Evolutionary conservation across 1,284 basidiomycete species (phyloP).

Genomic region (Ceratobasidium theobromae): DNA sequence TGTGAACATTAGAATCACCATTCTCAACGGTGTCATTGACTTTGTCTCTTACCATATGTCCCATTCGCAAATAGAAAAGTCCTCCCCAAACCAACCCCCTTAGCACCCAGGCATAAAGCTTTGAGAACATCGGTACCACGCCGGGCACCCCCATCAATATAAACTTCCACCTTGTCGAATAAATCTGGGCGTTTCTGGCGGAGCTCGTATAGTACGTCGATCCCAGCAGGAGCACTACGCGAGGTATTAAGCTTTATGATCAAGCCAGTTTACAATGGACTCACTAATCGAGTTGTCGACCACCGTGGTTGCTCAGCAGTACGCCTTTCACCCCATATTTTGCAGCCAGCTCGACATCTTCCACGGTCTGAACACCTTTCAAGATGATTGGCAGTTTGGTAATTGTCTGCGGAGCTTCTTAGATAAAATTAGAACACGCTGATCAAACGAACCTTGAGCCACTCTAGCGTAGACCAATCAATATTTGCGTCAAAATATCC

Average conservation of each 20-base stretch:
- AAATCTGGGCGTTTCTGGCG: slow-evolving; percentile 48
- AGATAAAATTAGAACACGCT: background rate
- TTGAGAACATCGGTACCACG: slow-evolving; percentile 57
- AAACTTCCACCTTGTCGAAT: slow-evolving; percentile 52
- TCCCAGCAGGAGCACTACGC: slow-evolving; percentile 44
- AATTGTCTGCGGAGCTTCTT: slow-evolving; percentile 38
- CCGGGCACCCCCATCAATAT: slow-evolving; percentile 55
- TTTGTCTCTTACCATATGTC: slow-evolving; percentile 44
- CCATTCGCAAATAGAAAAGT: slow-evolving; percentile 54
- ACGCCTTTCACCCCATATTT: slow-evolving; percentile 53
- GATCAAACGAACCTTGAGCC: slow-evolving; percentile 36
- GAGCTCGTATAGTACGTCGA: slow-evolving; percentile 49
- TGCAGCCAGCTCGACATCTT: slow-evolving; percentile 49
- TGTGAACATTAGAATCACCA: no score
- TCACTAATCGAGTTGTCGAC: slow-evolving; percentile 46
- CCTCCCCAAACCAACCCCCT: slow-evolving; percentile 55
- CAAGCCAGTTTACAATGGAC: slow-evolving; percentile 2
- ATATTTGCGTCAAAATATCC: slow-evolving; percentile 37
- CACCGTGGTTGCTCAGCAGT: slow-evolving; percentile 52
- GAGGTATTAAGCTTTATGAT: background rate
- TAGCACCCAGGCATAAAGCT: slow-evolving; percentile 56
- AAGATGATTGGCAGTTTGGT: slow-evolving; percentile 50
- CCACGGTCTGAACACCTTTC: slow-evolving; percentile 53
- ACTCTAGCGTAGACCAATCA: slow-evolving; percentile 35
- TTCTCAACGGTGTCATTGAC: no score